Base-by-base conservation (phyloP, 2,329 filamentous ascomycete species). In the Ceratocystis eucalypticola region DNA sequence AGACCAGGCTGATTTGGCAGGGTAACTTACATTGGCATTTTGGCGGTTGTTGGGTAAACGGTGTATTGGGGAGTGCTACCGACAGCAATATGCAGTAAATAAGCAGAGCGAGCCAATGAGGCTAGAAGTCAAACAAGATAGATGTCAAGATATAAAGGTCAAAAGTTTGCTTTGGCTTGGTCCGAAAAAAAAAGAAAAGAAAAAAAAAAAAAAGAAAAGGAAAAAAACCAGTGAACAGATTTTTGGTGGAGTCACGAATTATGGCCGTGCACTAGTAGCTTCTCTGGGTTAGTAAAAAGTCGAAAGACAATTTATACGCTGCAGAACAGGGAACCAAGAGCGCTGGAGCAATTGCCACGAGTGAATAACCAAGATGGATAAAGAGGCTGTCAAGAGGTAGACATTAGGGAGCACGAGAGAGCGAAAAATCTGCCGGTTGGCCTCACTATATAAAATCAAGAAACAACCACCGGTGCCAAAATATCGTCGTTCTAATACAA, bases 11-110 rank as follows among this genome's bases (percentile, higher is more conserved):
- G 37, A 41, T 25, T 17, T 15, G 17, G 5, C 15, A 45, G 17
- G 20, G 25, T 28, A 48, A 68, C 67, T 68, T 68, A 66, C 65
- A 66, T 66, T 30, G 67, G 67, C 64, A 68, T 68, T 65, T 17
- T 65, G 66, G 25, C 12, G 28, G 45, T 33, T 41, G 3, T 37
- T 45, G 22, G 22, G 8, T 30, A 41, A 41, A 12, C 37, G 46
- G 6, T 25, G 30, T 55, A 37, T 55, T 37, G n/a, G 41, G n/a
- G 37, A 50, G 57, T 48, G 10, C 25, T 12, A 41, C 25, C 37
- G 25, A 25, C 17, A 62, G 15, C 28, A 62, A 22, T 62, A 48
- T 45, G 17, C 12, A 17, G 20, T 46, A 44, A 3, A 37, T 30
- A n/a, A 33, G 5, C 22, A 62, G 10, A 41, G 20, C 33, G 20